Evolutionary conservation across 805 yeast genomes (phyloP).

Genomic region (Candida saitoana): DNA sequence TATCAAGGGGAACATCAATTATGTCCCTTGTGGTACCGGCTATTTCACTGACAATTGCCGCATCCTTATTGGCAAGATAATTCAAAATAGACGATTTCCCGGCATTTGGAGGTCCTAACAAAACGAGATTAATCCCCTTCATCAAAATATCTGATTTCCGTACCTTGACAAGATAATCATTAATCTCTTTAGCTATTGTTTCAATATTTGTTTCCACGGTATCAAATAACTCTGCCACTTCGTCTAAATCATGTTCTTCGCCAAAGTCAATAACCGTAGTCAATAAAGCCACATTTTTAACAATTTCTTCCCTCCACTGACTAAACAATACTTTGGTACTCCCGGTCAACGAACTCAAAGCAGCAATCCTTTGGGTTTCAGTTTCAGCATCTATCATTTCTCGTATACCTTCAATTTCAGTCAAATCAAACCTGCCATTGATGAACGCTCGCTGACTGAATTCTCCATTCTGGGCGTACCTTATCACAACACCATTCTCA

Average conservation of each 20-base stretch:
- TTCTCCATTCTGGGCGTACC: constrained; percentile 93
- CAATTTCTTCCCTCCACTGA: constrained; percentile 63
- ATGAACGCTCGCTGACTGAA: constrained; percentile 83
- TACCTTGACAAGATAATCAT: constrained; percentile 41
- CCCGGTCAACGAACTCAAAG: constrained; percentile 72
- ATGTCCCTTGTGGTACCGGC: constrained; percentile 95
- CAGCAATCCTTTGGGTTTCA: constrained; percentile 76
- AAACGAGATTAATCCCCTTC: constrained; percentile 66
- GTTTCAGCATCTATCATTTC: constrained; percentile 93
- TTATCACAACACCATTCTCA: constrained; percentile 35
- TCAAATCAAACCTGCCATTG: constrained; percentile 78
- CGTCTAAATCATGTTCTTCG: constrained; percentile 83
- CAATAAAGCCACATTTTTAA: constrained; percentile 65
- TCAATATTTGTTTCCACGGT: constrained; percentile 44
- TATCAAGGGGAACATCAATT: constrained; percentile 74
- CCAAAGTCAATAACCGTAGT: constrained; percentile 93
- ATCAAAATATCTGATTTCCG: constrained; percentile 59
- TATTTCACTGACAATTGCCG: constrained; percentile 84
- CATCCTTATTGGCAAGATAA: constrained; percentile 67
- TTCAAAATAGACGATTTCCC: constrained; percentile 90
- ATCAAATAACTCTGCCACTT: constrained; percentile 49
- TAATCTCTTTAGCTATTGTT: constrained; percentile 43
- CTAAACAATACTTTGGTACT: constrained; percentile 50
- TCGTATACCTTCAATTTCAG: constrained; percentile 86
- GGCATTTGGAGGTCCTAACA: constrained; percentile 93